Evolutionary conservation across 495 filamentous ascomycete species (phyloP).

Genomic region (Hypoxylon lienhwacheense): DNA sequence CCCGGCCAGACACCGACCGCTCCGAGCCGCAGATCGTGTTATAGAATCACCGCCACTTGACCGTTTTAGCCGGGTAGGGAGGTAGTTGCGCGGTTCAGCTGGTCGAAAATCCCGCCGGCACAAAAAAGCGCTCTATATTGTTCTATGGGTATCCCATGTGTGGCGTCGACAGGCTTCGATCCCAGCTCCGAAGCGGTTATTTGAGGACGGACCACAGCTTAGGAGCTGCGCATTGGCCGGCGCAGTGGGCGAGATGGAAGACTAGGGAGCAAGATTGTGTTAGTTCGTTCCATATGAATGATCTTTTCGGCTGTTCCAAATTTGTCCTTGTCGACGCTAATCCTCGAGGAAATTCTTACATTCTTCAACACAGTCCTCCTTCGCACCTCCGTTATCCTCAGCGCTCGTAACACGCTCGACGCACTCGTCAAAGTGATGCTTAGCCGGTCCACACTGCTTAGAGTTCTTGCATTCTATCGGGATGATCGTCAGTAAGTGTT

Average conservation of each 20-base stretch:
- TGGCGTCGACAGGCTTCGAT: slow-evolving; percentile 5
- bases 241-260: slow-evolving; percentile 97
- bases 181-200: slow-evolving; percentile 54
- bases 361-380: slow-evolving; percentile 98
- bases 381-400: slow-evolving; percentile 60
- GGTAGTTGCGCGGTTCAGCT: slow-evolving; percentile 9
- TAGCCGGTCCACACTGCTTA: slow-evolving; percentile 77
- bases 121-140: slow-evolving; percentile 20
- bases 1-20: slow-evolving; percentile 17
- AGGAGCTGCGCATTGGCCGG: slow-evolving; percentile 85
- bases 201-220: slow-evolving; percentile 91
- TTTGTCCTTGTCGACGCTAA: neutral
- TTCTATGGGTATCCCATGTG: slow-evolving; percentile 20
- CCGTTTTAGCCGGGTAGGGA: slow-evolving; percentile 16
- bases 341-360: slow-evolving; percentile 66
- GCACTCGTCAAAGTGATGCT: slow-evolving; percentile 98
- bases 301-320: neutral
- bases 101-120: slow-evolving; percentile 17
- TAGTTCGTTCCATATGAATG: slow-evolving; percentile 17
- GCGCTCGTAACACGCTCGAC: slow-evolving; percentile 85
- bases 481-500: slow-evolving; percentile 35
- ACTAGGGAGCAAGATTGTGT: slow-evolving; percentile 55
- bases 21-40: slow-evolving; percentile 33
- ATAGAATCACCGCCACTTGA: slow-evolving; percentile 24
- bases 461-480: slow-evolving; percentile 81